Conservation (phyloP, 1,284 basidiomycete genomes). For the Phellopilus nigrolimitatus region DNA sequence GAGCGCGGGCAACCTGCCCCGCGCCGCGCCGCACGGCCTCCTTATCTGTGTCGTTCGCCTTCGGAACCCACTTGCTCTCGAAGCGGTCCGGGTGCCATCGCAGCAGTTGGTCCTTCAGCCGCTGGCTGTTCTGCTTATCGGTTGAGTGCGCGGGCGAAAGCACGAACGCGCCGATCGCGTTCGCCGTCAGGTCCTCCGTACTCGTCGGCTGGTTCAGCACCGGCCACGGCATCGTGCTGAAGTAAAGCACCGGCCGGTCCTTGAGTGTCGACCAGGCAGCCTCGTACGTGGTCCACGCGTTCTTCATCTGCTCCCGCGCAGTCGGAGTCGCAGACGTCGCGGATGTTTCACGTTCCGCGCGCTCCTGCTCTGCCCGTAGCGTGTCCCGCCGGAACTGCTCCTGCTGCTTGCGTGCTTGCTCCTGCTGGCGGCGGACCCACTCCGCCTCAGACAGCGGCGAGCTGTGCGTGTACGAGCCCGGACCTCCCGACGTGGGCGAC, state of each 20-base stretch:
- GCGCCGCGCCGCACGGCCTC: constrained; percentile 39
- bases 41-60: constrained; percentile 39
- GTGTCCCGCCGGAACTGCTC: constrained; percentile 57
- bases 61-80: constrained; percentile 38
- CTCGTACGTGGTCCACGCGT: constrained; percentile 52
- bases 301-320: constrained; percentile 49
- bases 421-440: constrained; percentile 52
- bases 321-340: constrained; percentile 34
- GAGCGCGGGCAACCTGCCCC: constrained; percentile 42
- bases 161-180: constrained; percentile 54
- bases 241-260: constrained; percentile 20
- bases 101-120: constrained; percentile 41
- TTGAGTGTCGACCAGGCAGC: constrained; percentile 50
- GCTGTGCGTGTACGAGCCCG: constrained; percentile 12
- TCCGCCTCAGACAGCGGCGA: constrained; percentile 35
- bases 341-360: constrained; percentile 35
- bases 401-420: constrained; percentile 49
- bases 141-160: constrained; percentile 35
- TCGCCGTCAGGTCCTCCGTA: constrained; percentile 54
- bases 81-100: constrained; percentile 41
- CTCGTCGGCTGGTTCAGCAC: constrained; percentile 48
- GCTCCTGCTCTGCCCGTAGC: constrained; percentile 37
- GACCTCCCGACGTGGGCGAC: constrained; percentile 24
- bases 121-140: constrained; percentile 33
- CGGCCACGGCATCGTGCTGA: constrained; percentile 59